Base-by-base conservation (phyloP, 169 alveolate species). In the Plasmodium chabaudi region DNA sequence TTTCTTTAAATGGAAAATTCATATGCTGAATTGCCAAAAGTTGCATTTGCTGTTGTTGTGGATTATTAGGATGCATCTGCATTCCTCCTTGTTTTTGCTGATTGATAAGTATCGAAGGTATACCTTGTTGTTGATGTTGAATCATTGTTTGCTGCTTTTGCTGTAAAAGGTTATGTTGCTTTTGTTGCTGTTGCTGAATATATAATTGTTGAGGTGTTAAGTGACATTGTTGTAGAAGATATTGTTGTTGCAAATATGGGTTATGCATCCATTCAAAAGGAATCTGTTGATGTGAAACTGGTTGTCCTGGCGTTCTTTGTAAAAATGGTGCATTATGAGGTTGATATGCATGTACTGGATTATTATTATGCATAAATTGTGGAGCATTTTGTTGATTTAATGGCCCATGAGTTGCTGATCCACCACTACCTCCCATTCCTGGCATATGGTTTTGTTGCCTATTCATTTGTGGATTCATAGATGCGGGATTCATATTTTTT, bases 191-290 rank as follows among this genome's bases (percentile, higher is more conserved):
- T 10, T 12, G 57, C n/a, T 27, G 51, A 64, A 27, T n/a, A 9
- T 73, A 72, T n/a, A 42, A 15, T 63, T 39, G 17, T 15, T 61
- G 21, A 12, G 55, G 68, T 46, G 44, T 42, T 47, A 51, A 68
- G 3, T 77, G 25, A 39, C 64, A 74, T 13, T 75, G 88, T 23
- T 77, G 88, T 34, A 77, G 19, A 25, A 42, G 65, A 59, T 55
- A n/a, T 21, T 82, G 90, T 39, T 82, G 90, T 25, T 82, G 90
- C 82, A 82, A 44, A 61, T 82, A 82, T 13, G 79, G 90, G 7
- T 60, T 82, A 12, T 53, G 70, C 72, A 67, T 67, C 74, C 90
- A 82, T 12, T 82, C 90, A 44, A 67, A 46, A 1, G 79, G 60
- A 17, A 47, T 12, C 34, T 67, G 90, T 25, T 82, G 90, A 21